A percentile compares a stretch with the other conserved stretches of the same genome.
Evolutionary conservation across 768 basidiomycete species (phyloP).

Genomic region (Pholiota molesta): DNA sequence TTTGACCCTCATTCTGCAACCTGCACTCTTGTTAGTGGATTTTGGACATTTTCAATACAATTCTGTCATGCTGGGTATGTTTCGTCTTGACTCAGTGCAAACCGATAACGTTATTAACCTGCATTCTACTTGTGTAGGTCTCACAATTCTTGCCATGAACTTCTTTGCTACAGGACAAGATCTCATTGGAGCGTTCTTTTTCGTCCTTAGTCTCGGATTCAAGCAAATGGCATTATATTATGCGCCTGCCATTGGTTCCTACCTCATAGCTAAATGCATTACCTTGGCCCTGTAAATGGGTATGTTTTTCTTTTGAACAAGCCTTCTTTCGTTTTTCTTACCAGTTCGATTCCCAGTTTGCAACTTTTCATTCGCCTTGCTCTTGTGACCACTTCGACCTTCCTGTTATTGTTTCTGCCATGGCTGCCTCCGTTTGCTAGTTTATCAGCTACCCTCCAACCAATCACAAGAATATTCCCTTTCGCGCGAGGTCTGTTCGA

Average conservation of each 20-base stretch:
- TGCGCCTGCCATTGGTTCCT: conserved; percentile 89
- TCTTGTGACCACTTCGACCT: conserved; percentile 59
- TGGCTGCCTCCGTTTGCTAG: conserved; percentile 75
- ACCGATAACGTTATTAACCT: neutral
- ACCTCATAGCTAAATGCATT: conserved; percentile 90
- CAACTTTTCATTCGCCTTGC: conserved; percentile 71
- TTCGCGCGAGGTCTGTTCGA: conserved; percentile 91
- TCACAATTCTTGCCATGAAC: conserved; percentile 70
- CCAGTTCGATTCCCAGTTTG: conserved; percentile 25
- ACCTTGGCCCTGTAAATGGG: conserved; percentile 74
- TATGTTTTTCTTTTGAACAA: conserved; percentile 34
- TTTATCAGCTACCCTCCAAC: conserved; percentile 51
- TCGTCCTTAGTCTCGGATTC: conserved; percentile 86
- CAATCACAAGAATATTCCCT: conserved; percentile 86
- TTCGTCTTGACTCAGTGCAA: neutral
- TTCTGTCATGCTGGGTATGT: conserved; percentile 85
- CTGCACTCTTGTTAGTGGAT: conserved; percentile 82
- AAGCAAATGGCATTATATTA: conserved; percentile 98
- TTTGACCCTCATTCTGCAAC: conserved; percentile 77
- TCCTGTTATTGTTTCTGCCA: conserved; percentile 74
- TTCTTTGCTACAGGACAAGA: conserved; percentile 74
- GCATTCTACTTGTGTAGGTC: conserved; percentile 43
- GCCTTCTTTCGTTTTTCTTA: neutral
- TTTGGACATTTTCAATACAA: conserved; percentile 98
- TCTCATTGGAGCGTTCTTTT: conserved; percentile 73